Base-by-base conservation (phyloP, 2,329 filamentous ascomycete species). In the Fusarium pseudograminearum region DNA sequence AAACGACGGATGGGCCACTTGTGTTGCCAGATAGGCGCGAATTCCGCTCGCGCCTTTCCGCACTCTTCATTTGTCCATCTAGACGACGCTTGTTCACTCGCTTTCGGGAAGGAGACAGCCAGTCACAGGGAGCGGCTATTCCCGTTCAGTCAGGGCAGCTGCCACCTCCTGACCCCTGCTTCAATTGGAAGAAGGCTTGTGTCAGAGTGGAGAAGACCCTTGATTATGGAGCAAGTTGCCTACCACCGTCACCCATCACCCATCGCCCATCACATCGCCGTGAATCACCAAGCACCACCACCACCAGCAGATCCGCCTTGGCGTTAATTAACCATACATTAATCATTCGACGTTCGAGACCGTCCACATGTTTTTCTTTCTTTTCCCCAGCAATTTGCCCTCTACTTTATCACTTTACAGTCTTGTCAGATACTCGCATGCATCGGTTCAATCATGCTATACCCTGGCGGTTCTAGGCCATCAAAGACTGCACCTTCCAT, bases 131-230 rank as follows among this genome's bases (percentile, higher is more conserved):
- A 44, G 31, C 52, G 58, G 53, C 67, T 70, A 70, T 56, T 67
- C 58, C 63, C 59, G 55, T 68, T 64, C 50, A 48, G 54, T 57
- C 28, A 65, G 40, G 30, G 58, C 45, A n/a, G n/a, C 55, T 66
- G 44, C 20, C 46, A 59, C 31, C 69, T 65, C 67, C 70, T 71
- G 14, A 52, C 70, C 72, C 72, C 70, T 74, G 70, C 70, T 62
- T 70, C 24, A 51, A 28, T 51, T 40, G 24, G 16, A 18, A 16
- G 44, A 47, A 50, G 56, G 61, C 52, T 58, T 65, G 53, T 46
- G 41, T 46, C 50, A 44, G 56, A 61, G 65, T 58, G 59, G 67
- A 38, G 38, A 63, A 60, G 72, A 73, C 70, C 72, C 72, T 72
- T 59, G 57, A 41, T 64, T 30, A 30, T 10, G 11, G 28, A 30